phyloP scores from a whole-genome alignment of 2,329 filamentous ascomycete genomes.

The Verticillium zaregamsianum region DNA sequence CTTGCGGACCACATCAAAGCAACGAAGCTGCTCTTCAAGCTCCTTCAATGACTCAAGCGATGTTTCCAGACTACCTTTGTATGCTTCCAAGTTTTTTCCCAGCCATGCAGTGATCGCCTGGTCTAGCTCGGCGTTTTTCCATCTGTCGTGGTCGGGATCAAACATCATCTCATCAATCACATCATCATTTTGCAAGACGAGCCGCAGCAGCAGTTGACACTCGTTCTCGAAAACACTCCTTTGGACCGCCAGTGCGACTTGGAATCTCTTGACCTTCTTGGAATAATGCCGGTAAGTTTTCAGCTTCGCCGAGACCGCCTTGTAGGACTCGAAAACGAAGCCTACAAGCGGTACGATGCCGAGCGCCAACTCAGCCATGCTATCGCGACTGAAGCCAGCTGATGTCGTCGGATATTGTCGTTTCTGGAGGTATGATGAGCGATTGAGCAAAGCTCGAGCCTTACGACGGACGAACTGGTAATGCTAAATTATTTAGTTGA shows the following conservation, averaged over 20 bases:
- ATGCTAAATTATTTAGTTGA: not conserved
- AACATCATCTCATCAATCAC: not conserved
- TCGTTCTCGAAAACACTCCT: constrained; percentile 5
- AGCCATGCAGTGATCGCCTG: not conserved
- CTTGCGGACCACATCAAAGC: not conserved
- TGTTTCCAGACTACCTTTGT: not conserved
- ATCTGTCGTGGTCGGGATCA: not conserved
- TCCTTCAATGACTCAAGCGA: not conserved
- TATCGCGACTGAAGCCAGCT: not conserved
- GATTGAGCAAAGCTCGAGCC: too few species aligned
- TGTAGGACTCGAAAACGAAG: constrained; percentile 5
- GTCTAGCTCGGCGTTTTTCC: not conserved
- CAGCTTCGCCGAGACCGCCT: constrained; percentile 2
- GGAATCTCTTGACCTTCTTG: not conserved
- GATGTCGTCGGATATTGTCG: not conserved
- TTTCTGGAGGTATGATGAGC: too few species aligned
- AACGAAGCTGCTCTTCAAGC: not conserved
- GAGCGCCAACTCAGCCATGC: constrained; percentile 5
- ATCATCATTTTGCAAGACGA: not conserved
- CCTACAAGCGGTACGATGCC: constrained; percentile 6
- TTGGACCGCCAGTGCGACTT: not conserved
- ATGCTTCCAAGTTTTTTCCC: constrained; percentile 2
- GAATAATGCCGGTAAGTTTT: constrained; percentile 4
- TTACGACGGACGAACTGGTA: not conserved
- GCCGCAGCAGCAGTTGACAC: constrained; percentile 2